phyloP scores from a whole-genome alignment of 1,139 yeast species.

The Nakaseomyces nivariensis region DNA sequence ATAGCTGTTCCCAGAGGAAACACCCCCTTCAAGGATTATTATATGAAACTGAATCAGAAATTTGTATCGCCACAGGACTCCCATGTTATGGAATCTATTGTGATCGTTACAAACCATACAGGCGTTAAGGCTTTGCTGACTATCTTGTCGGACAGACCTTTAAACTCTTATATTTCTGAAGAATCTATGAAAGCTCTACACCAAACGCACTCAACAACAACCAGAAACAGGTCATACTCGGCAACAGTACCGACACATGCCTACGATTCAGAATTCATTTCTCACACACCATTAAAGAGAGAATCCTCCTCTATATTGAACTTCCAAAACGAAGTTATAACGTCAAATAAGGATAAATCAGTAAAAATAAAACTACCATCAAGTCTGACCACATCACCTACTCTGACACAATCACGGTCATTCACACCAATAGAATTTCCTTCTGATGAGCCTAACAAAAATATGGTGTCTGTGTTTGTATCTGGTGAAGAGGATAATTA shows the following conservation, averaged over 20 bases:
- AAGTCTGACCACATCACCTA: neutral
- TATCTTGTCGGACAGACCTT: slow-evolving; percentile 27
- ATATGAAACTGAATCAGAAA: slow-evolving; percentile 20
- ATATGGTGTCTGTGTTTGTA: neutral
- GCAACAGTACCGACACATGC: slow-evolving; percentile 5
- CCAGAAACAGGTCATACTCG: slow-evolving; percentile 7
- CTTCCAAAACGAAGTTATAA: slow-evolving; percentile 23
- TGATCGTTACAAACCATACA: slow-evolving; percentile 26
- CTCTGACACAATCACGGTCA: slow-evolving; percentile 13
- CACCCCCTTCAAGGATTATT: slow-evolving; percentile 28
- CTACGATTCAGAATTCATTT: slow-evolving; percentile 10
- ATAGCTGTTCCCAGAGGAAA: slow-evolving; percentile 5
- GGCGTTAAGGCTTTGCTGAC: slow-evolving; percentile 30
- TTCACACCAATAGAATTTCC: slow-evolving; percentile 15
- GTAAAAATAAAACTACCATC: slow-evolving; percentile 11
- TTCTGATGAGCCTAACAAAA: neutral
- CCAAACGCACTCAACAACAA: slow-evolving; percentile 2
- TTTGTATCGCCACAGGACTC: slow-evolving; percentile 10
- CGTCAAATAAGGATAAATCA: slow-evolving; percentile 28
- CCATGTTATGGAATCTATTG: slow-evolving; percentile 18
- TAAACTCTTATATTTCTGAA: slow-evolving; percentile 23
- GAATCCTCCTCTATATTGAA: slow-evolving; percentile 25
- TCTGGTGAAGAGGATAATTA: neutral
- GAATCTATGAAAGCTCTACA: slow-evolving; percentile 24
- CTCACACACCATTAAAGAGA: slow-evolving; percentile 21